Conservation (phyloP, 768 basidiomycete genomes). For the Strobilomyces echinocephalus region DNA sequence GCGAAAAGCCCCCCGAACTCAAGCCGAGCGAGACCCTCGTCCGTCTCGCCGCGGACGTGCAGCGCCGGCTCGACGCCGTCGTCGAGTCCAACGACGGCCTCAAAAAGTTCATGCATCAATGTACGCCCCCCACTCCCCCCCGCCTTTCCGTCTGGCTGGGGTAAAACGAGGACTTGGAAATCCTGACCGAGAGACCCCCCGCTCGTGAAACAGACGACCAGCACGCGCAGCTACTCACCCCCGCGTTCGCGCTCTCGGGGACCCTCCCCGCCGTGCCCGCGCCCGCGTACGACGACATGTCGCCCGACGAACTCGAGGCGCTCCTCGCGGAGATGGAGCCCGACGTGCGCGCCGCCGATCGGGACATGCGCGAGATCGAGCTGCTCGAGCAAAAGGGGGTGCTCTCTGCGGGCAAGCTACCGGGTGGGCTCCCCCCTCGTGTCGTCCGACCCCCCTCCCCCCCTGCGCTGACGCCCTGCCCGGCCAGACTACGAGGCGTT, state of each 20-base stretch:
- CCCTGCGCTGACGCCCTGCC: neutral
- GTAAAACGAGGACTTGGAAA: too few relatives aligned
- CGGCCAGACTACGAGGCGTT: slow-evolving; percentile 55
- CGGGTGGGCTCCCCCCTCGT: slow-evolving; percentile 36
- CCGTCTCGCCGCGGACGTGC: slow-evolving; percentile 56
- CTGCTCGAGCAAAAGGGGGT: slow-evolving; percentile 66
- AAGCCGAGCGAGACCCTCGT: slow-evolving; percentile 54
- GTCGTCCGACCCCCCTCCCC: neutral
- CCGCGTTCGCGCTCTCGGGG: slow-evolving; percentile 72
- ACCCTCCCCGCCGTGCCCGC: slow-evolving; percentile 39
- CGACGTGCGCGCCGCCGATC: slow-evolving; percentile 77
- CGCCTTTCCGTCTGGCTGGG: neutral
- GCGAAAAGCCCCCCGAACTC: slow-evolving; percentile 32
- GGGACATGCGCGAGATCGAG: slow-evolving; percentile 76
- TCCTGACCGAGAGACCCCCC: too few relatives aligned
- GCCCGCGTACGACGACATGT: slow-evolving; percentile 61
- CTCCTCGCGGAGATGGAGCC: slow-evolving; percentile 76
- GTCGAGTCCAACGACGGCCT: slow-evolving; percentile 69
- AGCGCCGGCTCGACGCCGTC: slow-evolving; percentile 49
- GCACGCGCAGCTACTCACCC: slow-evolving; percentile 68
- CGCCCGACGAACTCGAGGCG: slow-evolving; percentile 63
- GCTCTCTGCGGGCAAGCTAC: slow-evolving; percentile 65
- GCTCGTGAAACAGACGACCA: slow-evolving; percentile 55
- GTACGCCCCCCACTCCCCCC: slow-evolving; percentile 36
- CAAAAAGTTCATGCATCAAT: slow-evolving; percentile 69